These are phyloP conservation scores for Arabidopsis hybrid DNA, from an alignment of 441 rosid species.

Conservation along the genomic window DNA sequence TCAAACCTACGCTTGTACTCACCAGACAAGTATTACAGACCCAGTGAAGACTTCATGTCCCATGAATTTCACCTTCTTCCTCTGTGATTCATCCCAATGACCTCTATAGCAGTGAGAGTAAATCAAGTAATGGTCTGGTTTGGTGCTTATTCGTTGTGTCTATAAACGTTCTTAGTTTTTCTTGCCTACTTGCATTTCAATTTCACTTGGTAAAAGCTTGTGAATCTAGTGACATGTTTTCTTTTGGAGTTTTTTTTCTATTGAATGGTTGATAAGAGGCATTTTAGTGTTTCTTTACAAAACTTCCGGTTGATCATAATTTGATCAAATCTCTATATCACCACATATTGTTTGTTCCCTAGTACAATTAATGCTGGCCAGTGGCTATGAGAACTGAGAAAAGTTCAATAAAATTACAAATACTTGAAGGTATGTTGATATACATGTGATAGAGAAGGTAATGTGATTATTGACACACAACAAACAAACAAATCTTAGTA, in stretches of 20 bases:
- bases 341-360: constrained; percentile 36
- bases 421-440: constrained; percentile 14
- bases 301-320: not conserved
- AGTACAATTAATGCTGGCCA: not conserved
- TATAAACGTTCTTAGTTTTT: constrained; percentile 8
- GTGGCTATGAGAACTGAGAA: constrained; percentile 11
- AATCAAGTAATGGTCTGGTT: constrained; percentile 11
- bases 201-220: constrained; percentile 30
- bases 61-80: constrained; percentile 88
- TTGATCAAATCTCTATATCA: not conserved
- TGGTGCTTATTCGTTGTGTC: constrained; percentile 37
- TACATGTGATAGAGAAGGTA: constrained; percentile 36
- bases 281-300: not conserved
- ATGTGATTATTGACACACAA: constrained; percentile 34
- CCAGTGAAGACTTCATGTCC: constrained; percentile 98
- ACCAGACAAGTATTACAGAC: constrained; percentile 94
- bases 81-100: constrained; percentile 44
- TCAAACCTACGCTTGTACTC: constrained; percentile 92
- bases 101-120: constrained; percentile 4
- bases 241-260: not conserved
- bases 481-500: constrained; percentile 43
- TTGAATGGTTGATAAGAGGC: constrained; percentile 9
- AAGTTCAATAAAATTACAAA: constrained; percentile 21
- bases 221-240: constrained; percentile 5
- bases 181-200: constrained; percentile 7